Evolutionary conservation across 176 grass and related monocot genomes (phyloP), one percentile per base, ranked within the genome.

Genomic region (Alloteropsis semialata): DNA sequence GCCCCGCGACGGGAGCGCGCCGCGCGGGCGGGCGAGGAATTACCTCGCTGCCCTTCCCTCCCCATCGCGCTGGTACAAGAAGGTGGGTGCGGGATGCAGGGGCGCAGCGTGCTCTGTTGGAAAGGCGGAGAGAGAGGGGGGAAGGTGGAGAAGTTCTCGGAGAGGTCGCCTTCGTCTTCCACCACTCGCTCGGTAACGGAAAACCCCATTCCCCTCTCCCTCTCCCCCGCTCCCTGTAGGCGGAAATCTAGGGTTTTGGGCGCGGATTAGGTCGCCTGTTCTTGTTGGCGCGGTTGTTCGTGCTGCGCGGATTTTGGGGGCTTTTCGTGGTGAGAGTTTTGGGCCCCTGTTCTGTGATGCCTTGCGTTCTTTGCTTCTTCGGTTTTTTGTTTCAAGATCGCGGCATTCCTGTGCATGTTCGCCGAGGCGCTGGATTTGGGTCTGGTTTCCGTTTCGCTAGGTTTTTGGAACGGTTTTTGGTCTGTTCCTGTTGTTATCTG

Each of bases 191-290:
- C 8, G 87, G 72, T 85, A 76, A 71, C 49, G 62, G 25, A 19
- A 65, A 32, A 57, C 49, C 51, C 63, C 36, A 54, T 19, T 34
- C 42, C 5, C 1, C 33, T 13, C 10, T 3, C 44, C 11, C 8
- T 0, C 5, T 19, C 81, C 8, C 15, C 29, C 49, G 3, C 13
- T 69, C 57, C 14, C 57, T 41, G 16, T 51, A 14, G 14, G 10
- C 32, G 8, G 25, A 54, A 86, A 86, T 82, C 83, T 89, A 89
- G 78, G 83, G 83, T 82, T 89, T 39, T 56, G 24, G 74, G 69
- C 10, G 24, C 3, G 45, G 82, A 70, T 63, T 81, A 12, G 53
- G 27, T 24, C 16, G 16, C 11, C 30, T 27, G 39, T 38, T 69
- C 62, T 68, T 60, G 51, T 68, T 60, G 51, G 17, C 22, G 0